Evolutionary conservation across 106 monocot genomes (phyloP).

Genomic region (Apostasia ramifera): DNA sequence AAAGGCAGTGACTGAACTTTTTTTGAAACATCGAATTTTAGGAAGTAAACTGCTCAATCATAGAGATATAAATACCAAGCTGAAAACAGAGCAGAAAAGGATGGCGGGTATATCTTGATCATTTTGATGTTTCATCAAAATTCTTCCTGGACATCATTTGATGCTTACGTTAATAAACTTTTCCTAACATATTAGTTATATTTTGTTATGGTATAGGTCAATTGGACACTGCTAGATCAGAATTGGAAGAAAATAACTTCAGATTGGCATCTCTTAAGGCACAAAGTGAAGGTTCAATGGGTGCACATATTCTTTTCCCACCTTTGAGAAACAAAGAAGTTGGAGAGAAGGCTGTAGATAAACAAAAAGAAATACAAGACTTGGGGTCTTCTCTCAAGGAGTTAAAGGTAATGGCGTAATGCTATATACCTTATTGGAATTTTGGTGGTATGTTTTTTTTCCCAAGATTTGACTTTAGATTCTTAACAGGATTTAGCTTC

Average conservation of each 20-base stretch:
- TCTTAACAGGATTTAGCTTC: constrained; percentile 62
- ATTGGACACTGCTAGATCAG: constrained; percentile 40
- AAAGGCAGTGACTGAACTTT: constrained; percentile 39
- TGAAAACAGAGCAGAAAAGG: constrained; percentile 57
- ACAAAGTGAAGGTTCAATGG: constrained; percentile 48
- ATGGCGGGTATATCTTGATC: constrained; percentile 42
- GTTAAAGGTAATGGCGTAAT: constrained; percentile 37
- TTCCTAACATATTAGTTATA: too few species aligned
- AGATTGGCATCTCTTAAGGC: constrained; percentile 56
- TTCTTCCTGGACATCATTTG: too few species aligned
- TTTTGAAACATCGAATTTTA: constrained; percentile 52
- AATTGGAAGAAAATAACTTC: constrained; percentile 71
- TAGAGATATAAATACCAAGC: constrained; percentile 41
- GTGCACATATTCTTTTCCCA: constrained; percentile 58
- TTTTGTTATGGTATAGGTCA: constrained; percentile 34
- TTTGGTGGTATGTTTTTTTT: neutral
- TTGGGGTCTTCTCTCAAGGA: constrained; percentile 58
- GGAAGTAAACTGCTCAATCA: constrained; percentile 44
- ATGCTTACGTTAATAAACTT: too few species aligned
- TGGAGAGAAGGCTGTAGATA: constrained; percentile 54
- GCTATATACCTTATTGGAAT: neutral
- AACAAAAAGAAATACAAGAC: constrained; percentile 66
- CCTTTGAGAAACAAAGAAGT: constrained; percentile 50
- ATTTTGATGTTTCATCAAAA: too few species aligned
- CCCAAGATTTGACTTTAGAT: constrained; percentile 6